Base-by-base conservation (phyloP, 2,329 filamentous ascomycete species). In the Clarireedia monteithiana region DNA sequence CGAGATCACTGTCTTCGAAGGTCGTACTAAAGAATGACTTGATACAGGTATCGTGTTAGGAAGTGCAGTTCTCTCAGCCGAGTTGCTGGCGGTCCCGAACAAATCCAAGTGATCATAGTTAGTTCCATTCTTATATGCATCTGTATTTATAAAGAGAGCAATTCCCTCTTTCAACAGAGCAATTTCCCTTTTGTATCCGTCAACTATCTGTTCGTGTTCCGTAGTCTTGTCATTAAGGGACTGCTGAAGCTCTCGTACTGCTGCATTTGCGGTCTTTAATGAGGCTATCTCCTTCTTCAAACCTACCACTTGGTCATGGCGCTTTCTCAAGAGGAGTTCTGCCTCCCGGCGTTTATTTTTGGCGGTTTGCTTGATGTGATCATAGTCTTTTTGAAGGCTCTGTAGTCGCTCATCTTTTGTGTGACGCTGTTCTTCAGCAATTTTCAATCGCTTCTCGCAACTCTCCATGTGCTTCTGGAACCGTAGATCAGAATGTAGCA, bases 271-370 rank as follows among this genome's bases (percentile, higher is more conserved):
- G 10, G 57, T 55, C 63, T 77, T 78, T 2, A 82, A 68, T 0
- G 68, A 68, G 57, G 72, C 73, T 40, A 82, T 67, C 60, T 81
- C 77, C 61, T 76, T 78, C 67, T 79, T 80, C 6, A 85, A 73
- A 45, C 78, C 74, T 7, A 75, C 70, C 58, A 84, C 81, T 67
- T 81, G 81, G 40, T 74, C 72, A 57, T 83, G 80, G 55, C 81
- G 80, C 60, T 76, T 77, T 53, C 78, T 74, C 46, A 84, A 62
- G 2, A 83, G 78, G 15, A 76, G 73, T 62, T 78, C 75, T 4
- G 78, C 79, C 58, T 85, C 81, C 7, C 72, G 70, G n/a, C 80
- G 77, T 39, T 76, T 76, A 5, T 73, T 67, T 58, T 82, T 78
- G 17, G 78, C 76, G 47, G 80, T 74, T 34, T 76, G 73, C 59